Evolutionary conservation across 495 filamentous ascomycete genomes (phyloP), one percentile per base, ranked within the genome.

Genomic region (Talaromyces proteolyticus): DNA sequence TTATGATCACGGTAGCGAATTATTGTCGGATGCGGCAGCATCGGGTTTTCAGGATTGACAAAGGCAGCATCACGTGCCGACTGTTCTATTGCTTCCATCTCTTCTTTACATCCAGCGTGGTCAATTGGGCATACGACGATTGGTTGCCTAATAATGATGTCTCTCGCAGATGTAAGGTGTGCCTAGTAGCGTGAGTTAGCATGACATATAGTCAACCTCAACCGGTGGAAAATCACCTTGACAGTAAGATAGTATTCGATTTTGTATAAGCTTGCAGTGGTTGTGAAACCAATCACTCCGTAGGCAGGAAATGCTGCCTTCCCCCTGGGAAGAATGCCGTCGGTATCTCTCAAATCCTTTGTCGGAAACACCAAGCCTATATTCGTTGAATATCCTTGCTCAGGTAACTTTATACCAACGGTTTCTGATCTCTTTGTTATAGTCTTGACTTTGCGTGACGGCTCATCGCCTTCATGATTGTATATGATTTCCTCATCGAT

Each of bases 401-500:
- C 90, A 2, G 93, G 89, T 61, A 98, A 66, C 64, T 87, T 94
- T 12, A 87, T 79, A 11, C 86, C 84, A 18, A 98, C 80, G 2
- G 71, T 69, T 53, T 96, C 91, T 3, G 87, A 87, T 54, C 91
- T 85, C 58, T 88, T 91, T 19, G 87, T 84, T 55, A 98, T 68
- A 19, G 82, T 83, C 63, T 93, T 97, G 62, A 89, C 72, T 63
- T 95, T 97, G 56, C 87, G 87, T 22, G 86, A 89, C 41, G 91
- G 91, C 64, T 97, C 93, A 57, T 97, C 93, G n/a, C 93, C 93
- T 60, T 97, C 91, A 34, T 93, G 93, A 57, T 98, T 97, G 69
- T 88, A 98, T 18, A 90, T 90, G 44, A 97, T 95, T 64, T 96
- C 91, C 65, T 98, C 93, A 57, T 97, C 93, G 57, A 98, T 96